A percentile compares a stretch with the other conserved stretches of the same genome.
Evolutionary conservation across 2,329 filamentous ascomycete species (phyloP).

Genomic region (Trichoderma guizhouense): DNA sequence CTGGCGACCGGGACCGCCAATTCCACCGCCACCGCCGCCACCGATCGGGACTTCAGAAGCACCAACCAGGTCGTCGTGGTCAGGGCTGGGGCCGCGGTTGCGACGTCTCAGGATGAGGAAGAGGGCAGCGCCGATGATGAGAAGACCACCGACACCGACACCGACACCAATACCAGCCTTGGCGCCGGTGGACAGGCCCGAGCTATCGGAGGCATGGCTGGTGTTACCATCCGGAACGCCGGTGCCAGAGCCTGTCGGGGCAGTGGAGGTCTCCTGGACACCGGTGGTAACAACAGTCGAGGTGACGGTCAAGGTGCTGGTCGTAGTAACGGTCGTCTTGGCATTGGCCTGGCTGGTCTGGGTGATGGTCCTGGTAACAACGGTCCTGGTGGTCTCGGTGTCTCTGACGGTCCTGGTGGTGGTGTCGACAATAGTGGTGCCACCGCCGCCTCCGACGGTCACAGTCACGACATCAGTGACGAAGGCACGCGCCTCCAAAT

Average conservation of each 20-base stretch:
- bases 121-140: conserved; percentile 29
- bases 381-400: conserved; percentile 30
- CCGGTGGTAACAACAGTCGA: conserved; percentile 34
- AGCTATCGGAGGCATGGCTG: conserved; percentile 20
- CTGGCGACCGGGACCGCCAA: conserved; percentile 15
- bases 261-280: conserved; percentile 29
- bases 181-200: conserved; percentile 40
- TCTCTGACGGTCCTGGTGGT: conserved; percentile 32
- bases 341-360: conserved; percentile 35
- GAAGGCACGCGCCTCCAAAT: conserved; percentile 35
- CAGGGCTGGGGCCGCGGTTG: conserved; percentile 31
- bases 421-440: conserved; percentile 28
- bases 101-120: conserved; percentile 34
- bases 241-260: conserved; percentile 20
- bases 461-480: conserved; percentile 32
- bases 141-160: conserved; percentile 36
- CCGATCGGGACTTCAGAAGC: conserved; percentile 44
- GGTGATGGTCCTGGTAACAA: conserved; percentile 30
- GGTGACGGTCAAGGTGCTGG: conserved; percentile 37
- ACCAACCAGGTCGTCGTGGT: conserved; percentile 40
- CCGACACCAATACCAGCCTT: conserved; percentile 45
- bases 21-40: conserved; percentile 24
- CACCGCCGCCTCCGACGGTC: conserved; percentile 31
- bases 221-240: conserved; percentile 23
- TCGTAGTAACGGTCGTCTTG: conserved; percentile 37